Evolutionary conservation across 257 asterid species (phyloP).

Genomic region (Forsythia viridissima): DNA sequence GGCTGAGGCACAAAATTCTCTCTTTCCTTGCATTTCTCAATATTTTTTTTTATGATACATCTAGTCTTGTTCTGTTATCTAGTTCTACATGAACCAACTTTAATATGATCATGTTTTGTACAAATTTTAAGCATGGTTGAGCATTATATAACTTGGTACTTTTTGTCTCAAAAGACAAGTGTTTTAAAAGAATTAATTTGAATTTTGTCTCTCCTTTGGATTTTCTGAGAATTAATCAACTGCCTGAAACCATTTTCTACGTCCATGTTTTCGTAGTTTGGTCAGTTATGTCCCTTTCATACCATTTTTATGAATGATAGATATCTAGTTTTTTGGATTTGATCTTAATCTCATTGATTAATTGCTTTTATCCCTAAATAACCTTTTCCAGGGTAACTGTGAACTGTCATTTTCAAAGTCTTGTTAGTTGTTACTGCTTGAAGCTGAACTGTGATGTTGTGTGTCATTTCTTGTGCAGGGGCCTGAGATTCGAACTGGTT

Average conservation of each 20-base stretch:
- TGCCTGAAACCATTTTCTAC: background rate
- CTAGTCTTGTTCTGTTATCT: background rate
- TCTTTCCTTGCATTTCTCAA: background rate
- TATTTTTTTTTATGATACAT: background rate
- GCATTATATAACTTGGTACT: background rate
- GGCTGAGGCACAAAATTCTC: background rate
- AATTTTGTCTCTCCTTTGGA: background rate
- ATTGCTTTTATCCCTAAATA: background rate
- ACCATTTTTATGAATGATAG: slow-evolving; percentile 5
- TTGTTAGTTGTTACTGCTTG: slow-evolving; percentile 14
- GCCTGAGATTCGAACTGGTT: slow-evolving; percentile 89
- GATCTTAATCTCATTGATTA: slow-evolving; percentile 1
- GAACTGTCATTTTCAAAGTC: background rate
- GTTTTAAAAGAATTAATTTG: background rate
- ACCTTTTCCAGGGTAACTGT: background rate
- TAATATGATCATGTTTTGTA: background rate
- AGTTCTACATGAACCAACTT: background rate
- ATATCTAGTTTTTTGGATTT: background rate
- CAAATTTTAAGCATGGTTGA: background rate
- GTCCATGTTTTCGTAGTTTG: background rate
- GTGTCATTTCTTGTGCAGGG: slow-evolving; percentile 46
- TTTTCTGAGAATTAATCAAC: background rate
- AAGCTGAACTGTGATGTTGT: slow-evolving; percentile 3
- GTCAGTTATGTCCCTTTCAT: background rate
- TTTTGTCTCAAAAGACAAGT: background rate